Evolutionary conservation across 441 rosid species (phyloP), one percentile per base, ranked within the genome.

Genomic region (Adansonia gregorii): DNA sequence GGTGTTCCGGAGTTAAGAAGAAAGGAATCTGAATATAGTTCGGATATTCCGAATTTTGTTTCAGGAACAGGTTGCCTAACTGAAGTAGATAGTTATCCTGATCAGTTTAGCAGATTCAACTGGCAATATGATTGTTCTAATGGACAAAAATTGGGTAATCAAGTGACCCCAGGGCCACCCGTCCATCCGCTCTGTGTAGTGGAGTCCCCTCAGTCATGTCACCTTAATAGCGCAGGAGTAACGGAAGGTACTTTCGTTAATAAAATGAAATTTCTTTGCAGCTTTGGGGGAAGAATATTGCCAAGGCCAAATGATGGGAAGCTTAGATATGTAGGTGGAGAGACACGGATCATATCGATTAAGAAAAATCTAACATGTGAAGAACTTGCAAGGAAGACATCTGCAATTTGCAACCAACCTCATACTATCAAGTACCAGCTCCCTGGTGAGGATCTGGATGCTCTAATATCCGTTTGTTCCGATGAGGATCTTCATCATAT

Each of bases 391-490:
- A 83, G 63, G 71, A 88, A 87, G 83, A 86, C 91, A 46, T 72
- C 79, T 8, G 88, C 81, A 67, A 72, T 90, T 67, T 87, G 89
- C 74, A 88, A 78, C 59, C 86, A 85, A 43, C 86, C 88, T 8
- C 91, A 87, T 72, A 85, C 86, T 0, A 85, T 90, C 78, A 90
- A 84, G 79, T 90, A 88, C 78, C 94, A 90, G 45, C 91, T 88
- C 74, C 94, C 94, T 0, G 89, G 87, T 15, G 92, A 90, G 86
- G 94, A 90, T 82, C 92, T 90, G 10, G 94, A 90, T 46, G 89
- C 94, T 1, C 77, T 90, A 4, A 85, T 88, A 54, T 90, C 91
- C 0, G 89, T 90, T 80, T 86, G 89, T 61, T 86, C 87, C 0
- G 84, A 90, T 58, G 94, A 90, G 78, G 94, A 90, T 81, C 88